phyloP scores from a whole-genome alignment of 352 stramenopile genomes.

The Globisporangium heterothallicum region DNA sequence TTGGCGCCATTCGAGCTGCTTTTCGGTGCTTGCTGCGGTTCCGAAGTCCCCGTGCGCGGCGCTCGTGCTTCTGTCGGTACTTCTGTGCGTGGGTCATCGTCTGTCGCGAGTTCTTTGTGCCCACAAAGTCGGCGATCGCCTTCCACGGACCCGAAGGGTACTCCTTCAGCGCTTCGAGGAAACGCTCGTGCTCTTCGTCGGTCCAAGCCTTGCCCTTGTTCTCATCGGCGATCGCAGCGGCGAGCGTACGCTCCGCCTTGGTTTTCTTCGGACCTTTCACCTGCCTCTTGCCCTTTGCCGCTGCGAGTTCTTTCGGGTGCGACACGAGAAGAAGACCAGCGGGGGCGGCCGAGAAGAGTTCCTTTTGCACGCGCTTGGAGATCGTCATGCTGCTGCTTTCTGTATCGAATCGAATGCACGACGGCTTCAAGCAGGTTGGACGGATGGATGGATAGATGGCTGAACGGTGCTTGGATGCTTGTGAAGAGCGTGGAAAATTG shows the following conservation, averaged over 20 bases:
- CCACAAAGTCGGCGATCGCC: constrained; percentile 49
- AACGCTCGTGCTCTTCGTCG: constrained; percentile 43
- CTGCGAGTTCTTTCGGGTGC: constrained; percentile 4
- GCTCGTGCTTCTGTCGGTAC: constrained; percentile 37
- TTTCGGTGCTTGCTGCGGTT: constrained; percentile 27
- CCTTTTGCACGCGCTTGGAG: constrained; percentile 53
- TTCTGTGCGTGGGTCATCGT: constrained; percentile 33
- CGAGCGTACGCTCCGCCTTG: constrained; percentile 15
- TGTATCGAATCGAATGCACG: background rate
- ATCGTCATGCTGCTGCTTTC: constrained; percentile 32
- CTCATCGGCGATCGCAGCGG: constrained; percentile 21
- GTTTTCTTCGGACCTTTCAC: constrained; percentile 6
- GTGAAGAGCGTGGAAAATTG: constrained; percentile 2
- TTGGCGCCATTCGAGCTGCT: background rate
- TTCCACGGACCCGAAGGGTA: constrained; percentile 61
- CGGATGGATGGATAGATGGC: background rate
- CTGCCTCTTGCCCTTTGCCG: constrained; percentile 1
- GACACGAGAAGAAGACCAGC: constrained; percentile 25
- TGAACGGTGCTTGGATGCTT: constrained; percentile 1
- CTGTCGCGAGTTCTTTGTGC: constrained; percentile 52
- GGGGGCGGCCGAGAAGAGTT: constrained; percentile 37
- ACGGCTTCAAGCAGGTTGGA: no score
- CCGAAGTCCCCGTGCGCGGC: constrained; percentile 42
- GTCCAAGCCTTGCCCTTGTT: constrained; percentile 62
- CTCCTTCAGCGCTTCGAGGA: constrained; percentile 49